Evolutionary conservation across 257 asterid species (phyloP).

Genomic region (Solanum neorickii): DNA sequence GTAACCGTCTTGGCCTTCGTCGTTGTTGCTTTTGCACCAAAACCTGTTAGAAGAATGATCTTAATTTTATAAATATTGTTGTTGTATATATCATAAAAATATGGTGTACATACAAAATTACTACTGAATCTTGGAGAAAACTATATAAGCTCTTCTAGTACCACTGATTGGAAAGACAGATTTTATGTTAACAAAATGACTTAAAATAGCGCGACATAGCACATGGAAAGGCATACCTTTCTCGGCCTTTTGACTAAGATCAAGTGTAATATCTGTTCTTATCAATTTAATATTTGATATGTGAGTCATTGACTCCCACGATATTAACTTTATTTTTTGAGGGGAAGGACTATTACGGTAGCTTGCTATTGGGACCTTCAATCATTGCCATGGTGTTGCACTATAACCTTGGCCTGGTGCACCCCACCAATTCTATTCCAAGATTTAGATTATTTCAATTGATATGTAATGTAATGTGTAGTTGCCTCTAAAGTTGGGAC

Average conservation of each 20-base stretch:
- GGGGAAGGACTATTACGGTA: too few relatives aligned
- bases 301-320: too few relatives aligned
- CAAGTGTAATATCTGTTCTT: too few relatives aligned
- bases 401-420: neutral
- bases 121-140: too few relatives aligned
- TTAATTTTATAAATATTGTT: too few relatives aligned
- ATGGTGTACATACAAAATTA: too few relatives aligned
- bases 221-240: slow-evolving; percentile 23
- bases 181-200: neutral
- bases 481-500: too few relatives aligned
- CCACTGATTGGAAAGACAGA: neutral
- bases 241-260: slow-evolving; percentile 47
- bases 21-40: neutral
- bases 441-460: too few relatives aligned
- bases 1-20: neutral
- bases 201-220: neutral
- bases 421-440: neutral
- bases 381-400: neutral
- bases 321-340: too few relatives aligned
- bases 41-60: neutral
- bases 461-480: too few relatives aligned
- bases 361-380: too few relatives aligned
- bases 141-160: neutral
- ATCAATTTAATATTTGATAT: too few relatives aligned
- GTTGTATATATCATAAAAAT: neutral